Evolutionary conservation across 495 filamentous ascomycete species (phyloP), one percentile per base, ranked within the genome.

Genomic region (Aspergillus mulundensis): DNA sequence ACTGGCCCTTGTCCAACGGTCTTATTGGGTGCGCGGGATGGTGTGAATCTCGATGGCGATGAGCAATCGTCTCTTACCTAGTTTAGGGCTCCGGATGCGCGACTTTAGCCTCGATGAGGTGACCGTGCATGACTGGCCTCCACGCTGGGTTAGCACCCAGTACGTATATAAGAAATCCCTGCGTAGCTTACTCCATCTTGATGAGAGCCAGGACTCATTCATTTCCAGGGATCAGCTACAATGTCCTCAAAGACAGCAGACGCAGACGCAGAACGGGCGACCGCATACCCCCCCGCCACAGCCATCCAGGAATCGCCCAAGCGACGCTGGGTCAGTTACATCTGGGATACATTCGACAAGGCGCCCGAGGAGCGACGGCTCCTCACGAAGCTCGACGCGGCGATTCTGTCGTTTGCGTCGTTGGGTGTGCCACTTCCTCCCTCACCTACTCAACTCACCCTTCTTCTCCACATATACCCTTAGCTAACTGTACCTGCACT

Each of bases 311-410:
- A 47, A 8, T 21, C 3, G 6, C 52, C 52, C 2, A 54, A 54
- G 42, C 18, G 32, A 28, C 15, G 52, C 65, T 77, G 73, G 73
- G 64, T 72, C 20, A 73, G 70, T 57, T 78, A 73, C 48, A 57
- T 85, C 45, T 85, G 83, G 83, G 81, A 85, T 58, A 83, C 77
- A 3, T 74, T 84, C 28, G 82, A 85, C 56, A 84, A 84, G 60
- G 76, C 81, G 1, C 77, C 80, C 0, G 78, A 82, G 47, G 83
- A 87, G 60, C 75, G 81, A 12, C 70, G 77, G 15, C 77, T 87
- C 53, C 58, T 87, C 11, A 80, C 82, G 57, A 87, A 87, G 61
- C 62, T 85, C 18, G 83, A 86, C 53, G 65, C 77, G 6, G 76
- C 74, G 0, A 70, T 86, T 45, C 58, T 86, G 18, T 79, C 78